Base-by-base conservation (phyloP, 2,329 filamentous ascomycete species). In the Monosporascus sp. region DNA sequence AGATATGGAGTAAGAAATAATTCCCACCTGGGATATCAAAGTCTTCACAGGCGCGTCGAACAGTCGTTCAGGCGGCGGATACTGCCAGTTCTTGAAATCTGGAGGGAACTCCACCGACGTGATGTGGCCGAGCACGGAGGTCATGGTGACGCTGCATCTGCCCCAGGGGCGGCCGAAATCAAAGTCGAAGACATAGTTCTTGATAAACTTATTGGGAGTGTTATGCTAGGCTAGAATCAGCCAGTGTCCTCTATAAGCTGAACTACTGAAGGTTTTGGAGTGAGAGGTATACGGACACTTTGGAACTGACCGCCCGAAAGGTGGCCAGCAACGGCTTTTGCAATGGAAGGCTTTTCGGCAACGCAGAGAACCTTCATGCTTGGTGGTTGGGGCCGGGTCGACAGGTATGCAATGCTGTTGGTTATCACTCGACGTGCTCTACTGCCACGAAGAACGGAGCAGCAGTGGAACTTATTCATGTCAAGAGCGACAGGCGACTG, bases 171-270 rank as follows among this genome's bases (percentile, higher is more conserved):
- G 80, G 6, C 86, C 86, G 69, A 99, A 99, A 68, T 90, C 85
- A 73, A 94, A 99, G 46, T 87, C 81, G 67, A 99, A 99, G 27
- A 85, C 80, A 74, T 97, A 97, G 65, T 99, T 99, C 69, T 97
- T 97, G 70, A 96, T 87, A 72, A 86, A 97, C 62, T 82, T 81
- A 59, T 85, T 85, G 20, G 84, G 77, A 3, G 91, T 88, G 57
- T 83, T 80, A 61, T 80, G 79, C 90, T 95, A 52, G 26, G 40
- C 45, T 40, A 49, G 26, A 36, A 54, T 62, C 49, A 59, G 54
- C 40, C 56, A 48, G 52, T 17, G 26, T 38, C 31, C 19, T 38
- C 44, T 26, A 49, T 26, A 46, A 5, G 17, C 22, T 19, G 48
- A 38, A 27, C 40, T 19, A 52, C 43, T 37, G 20, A 46, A 26